A percentile compares a stretch with the other conserved stretches of the same genome.
phyloP scores from a whole-genome alignment of 768 basidiomycete species.

The Lactifluus echinatus region DNA sequence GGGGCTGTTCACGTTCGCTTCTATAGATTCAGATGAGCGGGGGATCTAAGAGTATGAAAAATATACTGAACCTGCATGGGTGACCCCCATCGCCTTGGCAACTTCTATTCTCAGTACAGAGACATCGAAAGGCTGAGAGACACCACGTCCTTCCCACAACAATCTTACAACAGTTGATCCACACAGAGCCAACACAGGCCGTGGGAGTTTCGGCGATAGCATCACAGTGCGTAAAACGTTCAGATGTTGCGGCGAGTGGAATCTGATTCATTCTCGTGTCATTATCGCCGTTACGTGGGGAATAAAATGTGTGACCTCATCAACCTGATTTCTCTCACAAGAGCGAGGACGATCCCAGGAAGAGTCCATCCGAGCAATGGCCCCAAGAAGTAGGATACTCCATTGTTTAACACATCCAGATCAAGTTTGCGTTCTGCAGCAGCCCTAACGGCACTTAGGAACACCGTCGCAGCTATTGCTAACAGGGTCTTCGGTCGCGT shows the following conservation, averaged over 20 bases:
- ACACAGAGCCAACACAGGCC: slow-evolving; percentile 55
- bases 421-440: slow-evolving; percentile 49
- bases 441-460: slow-evolving; percentile 50
- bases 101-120: slow-evolving; percentile 34
- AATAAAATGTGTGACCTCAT: slow-evolving; percentile 1
- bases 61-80: slow-evolving; percentile 30
- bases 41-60: not conserved
- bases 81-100: slow-evolving; percentile 31
- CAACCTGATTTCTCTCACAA: slow-evolving; percentile 49
- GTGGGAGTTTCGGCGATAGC: slow-evolving; percentile 56
- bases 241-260: slow-evolving; percentile 41
- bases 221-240: slow-evolving; percentile 61
- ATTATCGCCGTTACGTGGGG: not conserved
- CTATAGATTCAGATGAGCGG: not conserved
- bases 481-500: slow-evolving; percentile 63
- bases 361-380: slow-evolving; percentile 74
- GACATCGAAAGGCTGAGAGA: slow-evolving; percentile 29
- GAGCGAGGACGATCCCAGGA: slow-evolving; percentile 57
- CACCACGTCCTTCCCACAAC: slow-evolving; percentile 33
- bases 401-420: slow-evolving; percentile 58
- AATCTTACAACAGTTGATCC: slow-evolving; percentile 44
- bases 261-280: slow-evolving; percentile 29
- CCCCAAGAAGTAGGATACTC: slow-evolving; percentile 68
- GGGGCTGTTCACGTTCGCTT: not conserved
- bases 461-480: slow-evolving; percentile 57